These are phyloP conservation scores for Talaromyces liani DNA, from an alignment of 495 filamentous ascomycete species.

Conservation along the genomic window DNA sequence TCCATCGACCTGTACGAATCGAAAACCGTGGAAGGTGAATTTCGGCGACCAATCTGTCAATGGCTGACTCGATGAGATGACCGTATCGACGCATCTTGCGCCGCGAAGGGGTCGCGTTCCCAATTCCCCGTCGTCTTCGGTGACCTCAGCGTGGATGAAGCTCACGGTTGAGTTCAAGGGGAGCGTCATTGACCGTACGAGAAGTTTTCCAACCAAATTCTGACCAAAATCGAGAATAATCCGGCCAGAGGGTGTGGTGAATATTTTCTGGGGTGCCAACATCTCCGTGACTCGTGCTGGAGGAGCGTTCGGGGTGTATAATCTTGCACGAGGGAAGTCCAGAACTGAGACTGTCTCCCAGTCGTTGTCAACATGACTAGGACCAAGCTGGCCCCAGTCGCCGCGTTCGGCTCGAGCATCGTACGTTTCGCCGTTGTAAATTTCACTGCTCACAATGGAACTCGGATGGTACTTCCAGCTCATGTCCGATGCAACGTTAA, in stretches of 20 bases:
- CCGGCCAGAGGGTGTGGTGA: slow-evolving; percentile 36
- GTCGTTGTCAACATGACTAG: slow-evolving; percentile 9
- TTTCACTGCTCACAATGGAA: slow-evolving; percentile 36
- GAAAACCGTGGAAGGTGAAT: slow-evolving; percentile 53
- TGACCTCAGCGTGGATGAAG: slow-evolving; percentile 44
- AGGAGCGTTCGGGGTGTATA: slow-evolving; percentile 29
- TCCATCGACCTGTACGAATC: slow-evolving; percentile 43
- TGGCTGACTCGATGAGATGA: slow-evolving; percentile 22
- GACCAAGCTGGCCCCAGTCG: slow-evolving; percentile 13
- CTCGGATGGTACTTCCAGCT: slow-evolving; percentile 35
- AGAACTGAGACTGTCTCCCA: slow-evolving; percentile 15
- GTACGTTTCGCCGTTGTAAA: slow-evolving; percentile 49
- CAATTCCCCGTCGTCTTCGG: slow-evolving; percentile 37
- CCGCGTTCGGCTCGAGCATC: slow-evolving; percentile 27
- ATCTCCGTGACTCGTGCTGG: slow-evolving; percentile 33
- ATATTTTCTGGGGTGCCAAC: slow-evolving; percentile 29
- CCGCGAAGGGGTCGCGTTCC: slow-evolving; percentile 39
- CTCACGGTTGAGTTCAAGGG: slow-evolving; percentile 8
- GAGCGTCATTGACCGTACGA: no score
- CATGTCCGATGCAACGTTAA: slow-evolving; percentile 29
- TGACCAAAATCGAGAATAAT: slow-evolving; percentile 50
- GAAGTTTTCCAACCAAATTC: slow-evolving; percentile 44
- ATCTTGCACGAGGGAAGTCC: slow-evolving; percentile 20
- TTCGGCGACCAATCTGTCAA: slow-evolving; percentile 18
- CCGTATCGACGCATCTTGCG: slow-evolving; percentile 36